Evolutionary conservation across 805 yeast species (phyloP).

Genomic region (Candida berthetii): DNA sequence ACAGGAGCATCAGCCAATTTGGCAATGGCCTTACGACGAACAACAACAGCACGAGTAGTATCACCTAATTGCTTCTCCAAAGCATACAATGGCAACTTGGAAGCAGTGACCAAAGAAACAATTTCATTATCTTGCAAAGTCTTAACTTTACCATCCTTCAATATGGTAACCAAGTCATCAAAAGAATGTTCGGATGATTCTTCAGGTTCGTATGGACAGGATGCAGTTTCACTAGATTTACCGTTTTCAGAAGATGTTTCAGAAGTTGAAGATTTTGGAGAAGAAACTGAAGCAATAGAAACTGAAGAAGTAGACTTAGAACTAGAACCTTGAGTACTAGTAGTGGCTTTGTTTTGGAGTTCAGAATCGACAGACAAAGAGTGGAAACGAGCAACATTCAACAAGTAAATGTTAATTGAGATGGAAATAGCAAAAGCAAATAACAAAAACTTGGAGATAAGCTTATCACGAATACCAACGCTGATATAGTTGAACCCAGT

Average conservation of each 20-base stretch:
- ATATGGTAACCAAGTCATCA: slow-evolving; percentile 54
- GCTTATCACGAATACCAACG: slow-evolving; percentile 68
- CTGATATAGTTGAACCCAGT: slow-evolving; percentile 50
- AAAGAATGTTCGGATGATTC: slow-evolving; percentile 31
- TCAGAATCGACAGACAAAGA: slow-evolving; percentile 27
- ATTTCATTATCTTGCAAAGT: slow-evolving; percentile 70
- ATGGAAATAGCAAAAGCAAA: slow-evolving; percentile 69
- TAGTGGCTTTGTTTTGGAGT: slow-evolving; percentile 22
- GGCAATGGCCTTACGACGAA: slow-evolving; percentile 92
- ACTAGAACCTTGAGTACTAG: slow-evolving; percentile 16
- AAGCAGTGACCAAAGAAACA: slow-evolving; percentile 58
- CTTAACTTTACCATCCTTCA: slow-evolving; percentile 69
- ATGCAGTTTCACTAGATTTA: slow-evolving; percentile 18
- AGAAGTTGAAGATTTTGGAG: slow-evolving; percentile 7
- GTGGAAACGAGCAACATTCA: slow-evolving; percentile 78
- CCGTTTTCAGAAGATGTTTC: not conserved
- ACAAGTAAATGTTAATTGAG: slow-evolving; percentile 74
- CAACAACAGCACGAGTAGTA: slow-evolving; percentile 85
- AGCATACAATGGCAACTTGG: slow-evolving; percentile 88
- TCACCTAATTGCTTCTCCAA: slow-evolving; percentile 88
- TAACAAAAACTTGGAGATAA: slow-evolving; percentile 72
- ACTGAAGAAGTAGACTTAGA: not conserved
- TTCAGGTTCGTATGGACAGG: slow-evolving; percentile 30
- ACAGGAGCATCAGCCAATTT: slow-evolving; percentile 77
- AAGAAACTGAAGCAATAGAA: slow-evolving; percentile 6